These are phyloP conservation scores for Russula lepida DNA, from an alignment of 768 basidiomycete genomes.

Conservation along the genomic window DNA sequence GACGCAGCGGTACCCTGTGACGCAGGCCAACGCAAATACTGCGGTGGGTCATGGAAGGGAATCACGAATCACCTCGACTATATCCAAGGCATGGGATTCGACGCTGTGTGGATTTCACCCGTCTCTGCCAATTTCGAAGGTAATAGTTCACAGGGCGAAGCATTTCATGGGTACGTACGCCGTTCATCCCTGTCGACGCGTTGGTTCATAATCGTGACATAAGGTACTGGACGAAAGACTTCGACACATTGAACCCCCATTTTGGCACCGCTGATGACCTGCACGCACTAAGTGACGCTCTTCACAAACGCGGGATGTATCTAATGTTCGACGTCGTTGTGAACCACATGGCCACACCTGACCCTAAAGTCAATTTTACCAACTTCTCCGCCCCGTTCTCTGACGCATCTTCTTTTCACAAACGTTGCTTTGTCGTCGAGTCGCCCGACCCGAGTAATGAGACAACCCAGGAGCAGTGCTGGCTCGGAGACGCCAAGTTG, in stretches of 20 bases:
- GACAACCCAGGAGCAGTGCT: constrained; percentile 47
- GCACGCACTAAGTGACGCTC: constrained; percentile 36
- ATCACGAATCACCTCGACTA: constrained; percentile 51
- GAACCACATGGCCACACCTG: constrained; percentile 46
- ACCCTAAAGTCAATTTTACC: constrained; percentile 22
- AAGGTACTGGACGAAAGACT: constrained; percentile 46
- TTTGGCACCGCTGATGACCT: constrained; percentile 48
- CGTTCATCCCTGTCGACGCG: not conserved
- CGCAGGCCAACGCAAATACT: constrained; percentile 40
- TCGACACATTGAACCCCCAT: constrained; percentile 41
- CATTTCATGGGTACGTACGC: constrained; percentile 43
- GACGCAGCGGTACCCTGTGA: constrained; percentile 36
- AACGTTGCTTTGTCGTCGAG: constrained; percentile 35
- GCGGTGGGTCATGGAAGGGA: constrained; percentile 50
- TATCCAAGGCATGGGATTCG: constrained; percentile 55
- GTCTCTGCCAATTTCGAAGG: constrained; percentile 41
- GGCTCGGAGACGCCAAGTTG: constrained; percentile 47
- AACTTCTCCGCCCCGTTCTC: constrained; percentile 29
- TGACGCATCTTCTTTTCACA: constrained; percentile 32
- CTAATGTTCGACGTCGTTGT: constrained; percentile 58
- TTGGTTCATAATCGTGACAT: not conserved
- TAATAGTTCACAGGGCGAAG: constrained; percentile 44
- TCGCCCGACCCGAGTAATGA: constrained; percentile 31
- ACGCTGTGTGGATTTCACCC: constrained; percentile 52
- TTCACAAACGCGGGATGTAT: constrained; percentile 48